phyloP scores from a whole-genome alignment of 2,329 filamentous ascomycete genomes.

The Colletotrichum eleusines region DNA sequence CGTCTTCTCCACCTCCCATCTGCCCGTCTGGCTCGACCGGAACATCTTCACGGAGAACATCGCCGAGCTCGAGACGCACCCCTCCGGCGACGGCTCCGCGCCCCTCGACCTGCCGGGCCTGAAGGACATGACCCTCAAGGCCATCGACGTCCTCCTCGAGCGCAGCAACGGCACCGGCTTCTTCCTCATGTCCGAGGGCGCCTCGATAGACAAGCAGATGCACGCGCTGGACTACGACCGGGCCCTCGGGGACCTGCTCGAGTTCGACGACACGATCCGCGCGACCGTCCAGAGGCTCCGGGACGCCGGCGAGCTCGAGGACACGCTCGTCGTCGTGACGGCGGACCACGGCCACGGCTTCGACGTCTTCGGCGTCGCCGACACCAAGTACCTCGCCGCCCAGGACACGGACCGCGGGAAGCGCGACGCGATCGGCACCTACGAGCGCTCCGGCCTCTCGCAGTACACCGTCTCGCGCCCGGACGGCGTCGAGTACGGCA shows the following conservation, averaged over 20 bases:
- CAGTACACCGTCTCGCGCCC: slow-evolving; percentile 75
- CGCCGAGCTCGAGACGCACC: slow-evolving; percentile 73
- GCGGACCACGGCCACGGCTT: slow-evolving; percentile 93
- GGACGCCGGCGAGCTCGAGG: slow-evolving; percentile 73
- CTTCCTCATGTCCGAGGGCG: slow-evolving; percentile 89
- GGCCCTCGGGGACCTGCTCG: slow-evolving; percentile 84
- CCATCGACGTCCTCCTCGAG: slow-evolving; percentile 79
- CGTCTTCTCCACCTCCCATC: slow-evolving; percentile 79
- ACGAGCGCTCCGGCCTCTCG: slow-evolving; percentile 78
- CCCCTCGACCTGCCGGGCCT: slow-evolving; percentile 84
- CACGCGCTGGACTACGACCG: slow-evolving; percentile 87
- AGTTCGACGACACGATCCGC: slow-evolving; percentile 85
- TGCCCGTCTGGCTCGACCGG: slow-evolving; percentile 88
- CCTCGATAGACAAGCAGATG: slow-evolving; percentile 92
- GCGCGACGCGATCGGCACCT: slow-evolving; percentile 80
- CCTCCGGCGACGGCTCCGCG: slow-evolving; percentile 71
- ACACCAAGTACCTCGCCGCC: slow-evolving; percentile 80
- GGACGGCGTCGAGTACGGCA: slow-evolving; percentile 75
- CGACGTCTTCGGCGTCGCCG: slow-evolving; percentile 85
- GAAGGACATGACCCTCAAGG: slow-evolving; percentile 91
- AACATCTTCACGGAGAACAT: slow-evolving; percentile 83
- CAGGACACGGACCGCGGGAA: slow-evolving; percentile 77
- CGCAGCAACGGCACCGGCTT: slow-evolving; percentile 78
- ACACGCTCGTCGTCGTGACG: slow-evolving; percentile 84
- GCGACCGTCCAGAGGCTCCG: slow-evolving; percentile 79